Base-by-base conservation (phyloP, 495 filamentous ascomycete genomes). In the Aspergillus ellipticus region DNA sequence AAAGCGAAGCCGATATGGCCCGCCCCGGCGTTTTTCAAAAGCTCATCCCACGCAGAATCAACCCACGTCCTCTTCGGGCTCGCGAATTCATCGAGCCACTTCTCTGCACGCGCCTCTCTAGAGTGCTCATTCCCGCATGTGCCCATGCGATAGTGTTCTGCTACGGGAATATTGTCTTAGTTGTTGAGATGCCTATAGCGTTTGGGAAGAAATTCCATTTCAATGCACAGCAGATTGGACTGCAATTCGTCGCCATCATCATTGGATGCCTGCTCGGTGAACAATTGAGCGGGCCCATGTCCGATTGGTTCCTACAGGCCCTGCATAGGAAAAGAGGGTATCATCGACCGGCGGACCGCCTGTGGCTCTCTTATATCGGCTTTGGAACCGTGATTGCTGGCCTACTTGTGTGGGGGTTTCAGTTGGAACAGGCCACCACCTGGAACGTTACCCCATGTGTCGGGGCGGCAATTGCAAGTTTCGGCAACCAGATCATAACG, bases 191-290 rank as follows among this genome's bases (percentile, higher is more conserved):
- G 59, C 70, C 66, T 3, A 66, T 63, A 17, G 58, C 56, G 0
- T 68, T 72, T 28, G 66, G 66, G 0, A 45, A 68, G 16, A 68
- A 65, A 17, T 73, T 73, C 37, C 41, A 68, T 47, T 68, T 70
- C 11, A 52, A 69, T 49, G 56, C 72, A 0, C 66, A 72, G 41
- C 64, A 74, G 33, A 69, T 68, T 13, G 70, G 70, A 4, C 45
- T 74, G 29, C 66, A 73, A 24, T 74, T 69, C 16, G 60, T 74
- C n/a, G 64, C 66, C 2, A 62, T 71, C 42, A 67, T 72, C 45
- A 67, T 74, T 39, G 69, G 72, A 7, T 68, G 62, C 20, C 58
- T 71, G 0, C 55, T 73, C 10, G 70, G 70, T 11, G 70, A 74
- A 42, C 72, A 73, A 43, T 35, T 69, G 6, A 68, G 68, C 46